Evolutionary conservation across 805 yeast species (phyloP).

Genomic region (Metschnikowia arizonensis): DNA sequence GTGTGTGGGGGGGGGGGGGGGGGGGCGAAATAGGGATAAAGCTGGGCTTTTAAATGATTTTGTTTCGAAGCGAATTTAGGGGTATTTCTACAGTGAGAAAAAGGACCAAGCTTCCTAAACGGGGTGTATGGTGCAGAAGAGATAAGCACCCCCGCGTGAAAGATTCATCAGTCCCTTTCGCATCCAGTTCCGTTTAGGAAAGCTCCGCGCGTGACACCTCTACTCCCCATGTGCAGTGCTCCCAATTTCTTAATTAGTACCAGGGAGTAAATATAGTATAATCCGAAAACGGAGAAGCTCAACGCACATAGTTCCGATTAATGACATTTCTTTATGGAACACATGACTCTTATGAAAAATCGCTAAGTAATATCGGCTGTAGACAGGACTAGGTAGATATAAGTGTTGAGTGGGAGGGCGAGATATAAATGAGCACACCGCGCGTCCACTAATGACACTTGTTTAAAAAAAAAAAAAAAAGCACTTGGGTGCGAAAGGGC

Average conservation of each 20-base stretch:
- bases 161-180: background rate
- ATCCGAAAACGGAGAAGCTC: background rate
- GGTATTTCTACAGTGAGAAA: conserved; percentile 2
- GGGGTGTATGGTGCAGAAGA: conserved; percentile 3
- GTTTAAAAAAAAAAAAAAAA: no score
- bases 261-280: background rate
- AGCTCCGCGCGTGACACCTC: background rate
- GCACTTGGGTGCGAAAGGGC: background rate
- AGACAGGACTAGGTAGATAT: background rate
- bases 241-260: background rate
- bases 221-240: background rate
- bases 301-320: no score
- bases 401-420: background rate
- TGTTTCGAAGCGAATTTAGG: background rate
- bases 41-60: background rate
- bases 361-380: background rate
- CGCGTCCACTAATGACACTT: background rate
- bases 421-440: no score
- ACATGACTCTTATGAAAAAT: background rate
- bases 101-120: conserved; percentile 5
- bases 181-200: background rate
- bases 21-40: no score
- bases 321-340: no score
- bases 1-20: no score
- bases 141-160: conserved; percentile 1